phyloP scores from a whole-genome alignment of 1,139 yeast species.

The Zygoascus hellenicus region DNA sequence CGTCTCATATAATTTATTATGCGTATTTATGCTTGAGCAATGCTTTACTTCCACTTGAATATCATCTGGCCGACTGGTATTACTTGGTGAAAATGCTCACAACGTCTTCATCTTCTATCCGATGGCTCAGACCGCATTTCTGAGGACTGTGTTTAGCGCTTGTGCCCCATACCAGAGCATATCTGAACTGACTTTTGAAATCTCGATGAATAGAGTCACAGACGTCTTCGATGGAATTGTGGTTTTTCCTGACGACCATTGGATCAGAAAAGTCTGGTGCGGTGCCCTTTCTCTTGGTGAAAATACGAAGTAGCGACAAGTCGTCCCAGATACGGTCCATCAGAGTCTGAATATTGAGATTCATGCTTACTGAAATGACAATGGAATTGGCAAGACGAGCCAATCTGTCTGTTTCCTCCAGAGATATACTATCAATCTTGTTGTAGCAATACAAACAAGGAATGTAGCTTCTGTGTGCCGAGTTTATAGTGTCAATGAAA shows the following conservation, averaged over 20 bases:
- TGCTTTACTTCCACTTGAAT: not conserved
- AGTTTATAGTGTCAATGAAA: slow-evolving; percentile 86
- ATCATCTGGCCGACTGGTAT: not conserved
- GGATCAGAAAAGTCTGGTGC: slow-evolving; percentile 82
- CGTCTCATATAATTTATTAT: too few relatives aligned
- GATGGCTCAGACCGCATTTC: slow-evolving; percentile 83
- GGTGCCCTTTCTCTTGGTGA: slow-evolving; percentile 81
- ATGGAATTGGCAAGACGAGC: slow-evolving; percentile 90
- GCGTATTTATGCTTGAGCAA: too few relatives aligned
- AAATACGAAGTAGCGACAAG: slow-evolving; percentile 69
- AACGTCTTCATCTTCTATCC: slow-evolving; percentile 88
- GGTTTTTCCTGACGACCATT: slow-evolving; percentile 72
- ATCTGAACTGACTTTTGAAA: slow-evolving; percentile 84
- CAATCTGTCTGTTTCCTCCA: slow-evolving; percentile 88
- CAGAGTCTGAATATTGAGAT: slow-evolving; percentile 78
- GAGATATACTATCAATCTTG: slow-evolving; percentile 89
- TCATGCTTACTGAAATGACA: slow-evolving; percentile 88
- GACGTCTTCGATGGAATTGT: slow-evolving; percentile 74
- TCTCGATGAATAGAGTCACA: slow-evolving; percentile 93
- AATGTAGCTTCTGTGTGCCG: slow-evolving; percentile 78
- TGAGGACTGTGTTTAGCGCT: slow-evolving; percentile 95
- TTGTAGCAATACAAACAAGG: slow-evolving; percentile 91
- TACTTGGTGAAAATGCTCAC: slow-evolving; percentile 81
- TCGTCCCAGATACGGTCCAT: slow-evolving; percentile 93
- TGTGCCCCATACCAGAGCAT: slow-evolving; percentile 95